These are phyloP conservation scores for Geotrichum carabidarum DNA, from an alignment of 1,139 yeast genomes.

Conservation along the genomic window DNA sequence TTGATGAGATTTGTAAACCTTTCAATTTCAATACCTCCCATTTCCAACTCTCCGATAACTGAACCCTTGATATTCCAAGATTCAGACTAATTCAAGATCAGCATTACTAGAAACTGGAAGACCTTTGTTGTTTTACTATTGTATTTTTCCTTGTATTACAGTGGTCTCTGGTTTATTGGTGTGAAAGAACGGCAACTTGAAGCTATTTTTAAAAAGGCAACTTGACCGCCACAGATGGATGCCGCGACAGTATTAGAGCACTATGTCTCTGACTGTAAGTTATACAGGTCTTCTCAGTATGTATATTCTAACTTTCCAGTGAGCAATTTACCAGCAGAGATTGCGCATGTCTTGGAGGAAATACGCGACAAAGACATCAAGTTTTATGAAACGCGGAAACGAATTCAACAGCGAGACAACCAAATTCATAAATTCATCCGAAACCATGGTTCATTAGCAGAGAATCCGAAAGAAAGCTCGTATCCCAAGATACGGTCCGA, in stretches of 20 bases:
- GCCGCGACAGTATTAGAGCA: constrained; percentile 73
- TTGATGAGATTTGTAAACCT: too few relatives aligned
- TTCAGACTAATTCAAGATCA: too few relatives aligned
- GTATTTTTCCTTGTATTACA: too few relatives aligned
- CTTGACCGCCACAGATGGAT: constrained; percentile 46
- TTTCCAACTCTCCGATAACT: too few relatives aligned
- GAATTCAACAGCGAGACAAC: constrained; percentile 62
- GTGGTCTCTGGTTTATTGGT: too few relatives aligned
- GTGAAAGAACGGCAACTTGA: too few relatives aligned
- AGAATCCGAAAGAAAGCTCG: constrained; percentile 77
- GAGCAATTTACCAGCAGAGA: constrained; percentile 85
- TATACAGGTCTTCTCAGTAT: background rate
- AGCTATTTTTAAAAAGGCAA: too few relatives aligned
- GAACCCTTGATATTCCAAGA: too few relatives aligned
- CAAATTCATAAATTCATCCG: constrained; percentile 78
- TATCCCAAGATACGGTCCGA: constrained; percentile 67
- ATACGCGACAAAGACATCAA: constrained; percentile 64
- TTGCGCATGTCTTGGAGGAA: constrained; percentile 75
- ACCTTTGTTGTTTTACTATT: too few relatives aligned
- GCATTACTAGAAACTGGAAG: too few relatives aligned
- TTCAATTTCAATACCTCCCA: too few relatives aligned
- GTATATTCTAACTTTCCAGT: constrained; percentile 31
- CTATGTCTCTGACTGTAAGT: constrained; percentile 55
- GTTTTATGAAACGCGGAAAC: constrained; percentile 60
- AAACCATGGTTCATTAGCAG: constrained; percentile 75